A percentile compares a stretch with the other conserved stretches of the same genome.
These are phyloP conservation scores for Dicorynia guianensis DNA, from an alignment of 306 rosid species.

Conservation along the genomic window DNA sequence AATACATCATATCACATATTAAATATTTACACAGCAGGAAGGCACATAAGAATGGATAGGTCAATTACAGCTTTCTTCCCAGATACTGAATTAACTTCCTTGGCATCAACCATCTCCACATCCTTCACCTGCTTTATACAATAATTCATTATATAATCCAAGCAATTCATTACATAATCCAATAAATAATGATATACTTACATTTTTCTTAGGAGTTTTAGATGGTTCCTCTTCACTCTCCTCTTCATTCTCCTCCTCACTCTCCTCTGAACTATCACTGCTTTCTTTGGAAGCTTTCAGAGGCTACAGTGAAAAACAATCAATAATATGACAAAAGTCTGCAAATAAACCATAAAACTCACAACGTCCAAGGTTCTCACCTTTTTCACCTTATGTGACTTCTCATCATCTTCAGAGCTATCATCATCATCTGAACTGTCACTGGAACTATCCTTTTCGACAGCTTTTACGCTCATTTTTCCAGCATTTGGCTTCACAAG, in stretches of 20 bases:
- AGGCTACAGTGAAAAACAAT: slow-evolving; percentile 34
- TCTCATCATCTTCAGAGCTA: slow-evolving; percentile 13
- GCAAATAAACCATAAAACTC: slow-evolving; percentile 14
- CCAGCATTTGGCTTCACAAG: slow-evolving; percentile 30
- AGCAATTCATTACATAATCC: not conserved
- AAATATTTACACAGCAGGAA: not conserved
- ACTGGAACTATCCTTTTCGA: slow-evolving; percentile 35
- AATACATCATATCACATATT: not conserved
- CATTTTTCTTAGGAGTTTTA: slow-evolving; percentile 49
- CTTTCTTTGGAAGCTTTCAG: slow-evolving; percentile 8
- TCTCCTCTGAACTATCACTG: not conserved
- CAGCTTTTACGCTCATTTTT: slow-evolving; percentile 31
- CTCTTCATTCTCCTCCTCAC: slow-evolving; percentile 31
- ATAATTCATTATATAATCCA: slow-evolving; percentile 17
- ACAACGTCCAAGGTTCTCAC: slow-evolving; percentile 21
- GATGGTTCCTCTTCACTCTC: slow-evolving; percentile 35
- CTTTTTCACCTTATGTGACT: slow-evolving; percentile 16
- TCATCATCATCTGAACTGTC: slow-evolving; percentile 32
- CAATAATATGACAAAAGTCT: not conserved
- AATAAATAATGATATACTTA: slow-evolving; percentile 34
- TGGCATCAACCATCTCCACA: slow-evolving; percentile 63
- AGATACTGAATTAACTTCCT: not conserved
- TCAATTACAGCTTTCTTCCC: slow-evolving; percentile 51
- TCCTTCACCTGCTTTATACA: slow-evolving; percentile 46
- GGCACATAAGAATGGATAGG: not conserved